These are phyloP conservation scores for Ampelomyces quisqualis DNA, from an alignment of 2,329 filamentous ascomycete species.

Conservation along the genomic window DNA sequence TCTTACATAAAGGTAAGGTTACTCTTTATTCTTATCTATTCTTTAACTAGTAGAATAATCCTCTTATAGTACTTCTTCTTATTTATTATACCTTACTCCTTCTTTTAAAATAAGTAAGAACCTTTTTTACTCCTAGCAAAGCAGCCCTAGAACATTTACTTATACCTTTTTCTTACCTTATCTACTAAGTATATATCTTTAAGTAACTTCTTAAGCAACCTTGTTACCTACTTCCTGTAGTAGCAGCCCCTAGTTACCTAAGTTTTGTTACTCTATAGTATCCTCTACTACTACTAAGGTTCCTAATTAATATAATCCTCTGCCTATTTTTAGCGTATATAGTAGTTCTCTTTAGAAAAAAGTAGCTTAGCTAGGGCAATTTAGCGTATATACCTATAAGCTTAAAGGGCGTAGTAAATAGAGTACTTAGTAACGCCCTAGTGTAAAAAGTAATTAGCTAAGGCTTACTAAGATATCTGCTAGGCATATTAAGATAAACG, in stretches of 20 bases:
- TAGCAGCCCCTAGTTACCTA: neutral
- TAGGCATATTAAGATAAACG: neutral
- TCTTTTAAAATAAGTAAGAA: neutral
- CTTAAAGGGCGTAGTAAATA: neutral
- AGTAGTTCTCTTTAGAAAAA: neutral
- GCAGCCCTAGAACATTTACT: neutral
- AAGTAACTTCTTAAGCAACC: neutral
- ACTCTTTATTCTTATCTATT: neutral
- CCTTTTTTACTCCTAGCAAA: neutral
- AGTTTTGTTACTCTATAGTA: neutral
- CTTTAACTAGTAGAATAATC: neutral
- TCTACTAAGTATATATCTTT: neutral
- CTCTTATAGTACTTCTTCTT: neutral
- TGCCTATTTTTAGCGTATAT: neutral
- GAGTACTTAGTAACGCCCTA: neutral
- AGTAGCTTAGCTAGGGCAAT: neutral
- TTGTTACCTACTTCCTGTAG: neutral
- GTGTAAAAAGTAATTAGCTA: neutral
- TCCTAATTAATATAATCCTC: neutral
- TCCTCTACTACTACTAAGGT: neutral
- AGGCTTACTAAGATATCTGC: neutral
- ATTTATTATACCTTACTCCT: neutral
- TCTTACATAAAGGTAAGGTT: slow-evolving; percentile 1
- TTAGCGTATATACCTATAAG: neutral
- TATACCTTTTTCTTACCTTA: neutral